Evolutionary conservation across 2,329 filamentous ascomycete genomes (phyloP).

Genomic region (Fusarium anthophilum): DNA sequence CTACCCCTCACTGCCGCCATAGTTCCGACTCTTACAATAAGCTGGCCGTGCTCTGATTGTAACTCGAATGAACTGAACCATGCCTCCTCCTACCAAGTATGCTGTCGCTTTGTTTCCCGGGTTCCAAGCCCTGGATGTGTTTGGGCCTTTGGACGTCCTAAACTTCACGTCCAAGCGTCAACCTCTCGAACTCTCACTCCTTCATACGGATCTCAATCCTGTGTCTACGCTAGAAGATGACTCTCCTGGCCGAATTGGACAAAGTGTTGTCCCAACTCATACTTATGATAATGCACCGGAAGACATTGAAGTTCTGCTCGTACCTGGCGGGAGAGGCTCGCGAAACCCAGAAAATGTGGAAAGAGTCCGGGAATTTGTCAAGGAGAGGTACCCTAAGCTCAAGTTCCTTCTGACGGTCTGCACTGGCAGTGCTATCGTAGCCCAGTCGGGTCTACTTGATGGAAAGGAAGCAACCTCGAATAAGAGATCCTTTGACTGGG

Average conservation of each 20-base stretch:
- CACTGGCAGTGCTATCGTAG: slow-evolving; percentile 65
- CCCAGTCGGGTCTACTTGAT: slow-evolving; percentile 65
- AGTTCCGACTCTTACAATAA: background rate
- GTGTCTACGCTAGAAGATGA: slow-evolving; percentile 39
- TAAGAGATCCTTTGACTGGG: slow-evolving; percentile 59
- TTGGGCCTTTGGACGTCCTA: slow-evolving; percentile 49
- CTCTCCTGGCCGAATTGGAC: slow-evolving; percentile 39
- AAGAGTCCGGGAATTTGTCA: slow-evolving; percentile 54
- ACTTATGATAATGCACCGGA: slow-evolving; percentile 48
- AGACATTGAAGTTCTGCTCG: slow-evolving; percentile 51
- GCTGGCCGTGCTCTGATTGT: no score
- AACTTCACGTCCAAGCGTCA: slow-evolving; percentile 42
- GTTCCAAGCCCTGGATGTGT: slow-evolving; percentile 41
- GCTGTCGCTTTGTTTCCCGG: slow-evolving; percentile 37
- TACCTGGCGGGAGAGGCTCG: slow-evolving; percentile 51
- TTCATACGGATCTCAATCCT: slow-evolving; percentile 43
- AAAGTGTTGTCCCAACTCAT: slow-evolving; percentile 49
- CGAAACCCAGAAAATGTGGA: slow-evolving; percentile 36
- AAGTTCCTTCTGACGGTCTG: slow-evolving; percentile 69
- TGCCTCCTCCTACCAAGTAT: slow-evolving; percentile 32
- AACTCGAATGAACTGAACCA: background rate
- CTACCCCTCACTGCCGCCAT: background rate
- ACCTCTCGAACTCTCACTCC: slow-evolving; percentile 40
- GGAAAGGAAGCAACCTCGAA: slow-evolving; percentile 68
- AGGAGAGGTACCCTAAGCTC: slow-evolving; percentile 52